Percentiles rank a stretch among this genome's conserved stretches.
phyloP scores from a whole-genome alignment of 2,329 filamentous ascomycete species.

The Dryadomyces sulphureus region DNA sequence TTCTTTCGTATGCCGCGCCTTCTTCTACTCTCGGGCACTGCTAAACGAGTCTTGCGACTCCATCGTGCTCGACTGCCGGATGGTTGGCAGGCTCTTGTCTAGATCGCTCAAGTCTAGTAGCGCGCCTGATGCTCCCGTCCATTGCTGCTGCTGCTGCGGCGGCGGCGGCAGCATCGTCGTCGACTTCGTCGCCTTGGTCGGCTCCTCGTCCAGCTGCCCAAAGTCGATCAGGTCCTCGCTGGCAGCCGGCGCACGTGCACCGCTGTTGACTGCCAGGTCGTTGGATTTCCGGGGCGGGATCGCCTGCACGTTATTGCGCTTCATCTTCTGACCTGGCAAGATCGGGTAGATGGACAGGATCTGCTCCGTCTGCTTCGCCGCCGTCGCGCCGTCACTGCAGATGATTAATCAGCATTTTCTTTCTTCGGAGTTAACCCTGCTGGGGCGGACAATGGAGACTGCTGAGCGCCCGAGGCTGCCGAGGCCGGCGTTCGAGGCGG shows the following conservation, averaged over 20 bases:
- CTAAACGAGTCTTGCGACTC: constrained; percentile 22
- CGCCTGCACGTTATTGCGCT: constrained; percentile 39
- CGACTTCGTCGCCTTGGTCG: too few species aligned
- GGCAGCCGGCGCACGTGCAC: constrained; percentile 5
- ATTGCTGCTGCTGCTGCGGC: background rate
- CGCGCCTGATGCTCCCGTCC: constrained; percentile 22
- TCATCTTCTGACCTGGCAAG: constrained; percentile 55
- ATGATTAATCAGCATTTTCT: background rate
- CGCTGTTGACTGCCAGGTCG: constrained; percentile 7
- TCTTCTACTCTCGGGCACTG: background rate
- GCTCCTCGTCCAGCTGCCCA: constrained; percentile 30
- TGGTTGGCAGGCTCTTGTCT: constrained; percentile 29
- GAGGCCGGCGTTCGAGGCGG: too few species aligned
- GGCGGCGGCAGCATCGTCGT: constrained; percentile 2
- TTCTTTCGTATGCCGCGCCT: too few species aligned
- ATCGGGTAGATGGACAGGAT: constrained; percentile 80
- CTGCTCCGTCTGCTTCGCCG: constrained; percentile 61
- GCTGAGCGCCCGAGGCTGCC: too few species aligned
- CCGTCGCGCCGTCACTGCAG: constrained; percentile 40
- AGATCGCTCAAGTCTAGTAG: constrained; percentile 43
- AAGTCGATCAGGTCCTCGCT: constrained; percentile 41
- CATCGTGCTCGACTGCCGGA: constrained; percentile 20
- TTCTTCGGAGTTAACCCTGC: too few species aligned
- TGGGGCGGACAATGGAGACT: too few species aligned
- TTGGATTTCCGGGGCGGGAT: constrained; percentile 16